Conservation (phyloP, 805 yeast species). For the Brettanomyces anomalus region DNA sequence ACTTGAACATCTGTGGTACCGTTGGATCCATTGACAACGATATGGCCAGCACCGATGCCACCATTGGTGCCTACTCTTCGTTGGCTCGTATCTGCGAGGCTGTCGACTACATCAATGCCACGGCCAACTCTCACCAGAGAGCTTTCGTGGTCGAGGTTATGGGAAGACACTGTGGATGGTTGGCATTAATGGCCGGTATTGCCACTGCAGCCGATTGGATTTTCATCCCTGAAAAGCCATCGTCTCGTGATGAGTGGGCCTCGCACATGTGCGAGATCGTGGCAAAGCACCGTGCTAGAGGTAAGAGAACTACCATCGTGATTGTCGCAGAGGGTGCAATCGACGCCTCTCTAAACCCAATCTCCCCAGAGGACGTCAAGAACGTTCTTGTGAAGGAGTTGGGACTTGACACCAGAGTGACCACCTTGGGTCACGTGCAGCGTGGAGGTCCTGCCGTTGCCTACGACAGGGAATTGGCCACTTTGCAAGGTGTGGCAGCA, state of each 20-base stretch:
- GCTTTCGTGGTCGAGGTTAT: conserved; percentile 97
- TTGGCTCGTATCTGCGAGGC: conserved; percentile 87
- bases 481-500: conserved; percentile 96
- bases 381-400: conserved; percentile 56
- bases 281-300: conserved; percentile 69
- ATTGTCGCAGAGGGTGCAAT: conserved; percentile 98
- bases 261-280: conserved; percentile 71
- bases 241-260: conserved; percentile 66
- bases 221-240: conserved; percentile 91
- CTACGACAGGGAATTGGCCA: conserved; percentile 82
- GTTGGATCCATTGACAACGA: conserved; percentile 98
- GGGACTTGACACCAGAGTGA: conserved; percentile 90
- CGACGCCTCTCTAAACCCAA: conserved; percentile 70
- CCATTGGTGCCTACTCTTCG: conserved; percentile 94
- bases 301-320: conserved; percentile 90
- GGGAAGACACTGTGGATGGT: conserved; percentile 99
- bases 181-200: conserved; percentile 94
- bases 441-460: conserved; percentile 99
- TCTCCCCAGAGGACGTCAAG: conserved; percentile 72
- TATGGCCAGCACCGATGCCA: conserved; percentile 94
- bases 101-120: conserved; percentile 95
- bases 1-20: conserved; percentile 81
- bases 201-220: conserved; percentile 94
- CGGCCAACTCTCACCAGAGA: conserved; percentile 94
- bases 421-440: conserved; percentile 95